Evolutionary conservation across 257 asterid genomes (phyloP).

Genomic region (Penstemon barbatus): DNA sequence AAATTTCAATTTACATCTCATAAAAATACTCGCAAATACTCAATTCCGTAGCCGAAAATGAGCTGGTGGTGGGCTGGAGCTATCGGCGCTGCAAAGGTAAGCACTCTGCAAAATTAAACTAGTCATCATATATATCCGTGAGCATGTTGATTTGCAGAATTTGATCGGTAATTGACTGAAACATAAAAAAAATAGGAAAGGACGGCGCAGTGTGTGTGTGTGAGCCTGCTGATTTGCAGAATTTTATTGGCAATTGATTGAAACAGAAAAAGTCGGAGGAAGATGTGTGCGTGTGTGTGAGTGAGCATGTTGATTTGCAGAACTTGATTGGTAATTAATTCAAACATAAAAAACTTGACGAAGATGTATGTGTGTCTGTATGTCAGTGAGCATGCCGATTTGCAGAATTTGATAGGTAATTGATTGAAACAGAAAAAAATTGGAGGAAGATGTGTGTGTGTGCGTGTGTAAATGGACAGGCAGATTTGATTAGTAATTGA

Average conservation of each 20-base stretch:
- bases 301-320: neutral
- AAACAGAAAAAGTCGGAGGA: too few relatives aligned
- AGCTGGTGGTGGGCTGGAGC: constrained; percentile 81
- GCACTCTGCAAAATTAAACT: neutral
- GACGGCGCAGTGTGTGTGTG: too few relatives aligned
- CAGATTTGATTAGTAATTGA: too few relatives aligned
- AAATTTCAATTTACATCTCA: too few relatives aligned
- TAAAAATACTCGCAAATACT: neutral
- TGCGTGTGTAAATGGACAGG: too few relatives aligned
- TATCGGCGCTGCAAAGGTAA: constrained; percentile 60
- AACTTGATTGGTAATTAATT: constrained; percentile 6
- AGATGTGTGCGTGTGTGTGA: too few relatives aligned
- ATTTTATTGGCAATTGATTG: too few relatives aligned
- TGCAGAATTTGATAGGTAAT: constrained; percentile 1
- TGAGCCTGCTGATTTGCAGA: too few relatives aligned
- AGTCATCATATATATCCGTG: neutral
- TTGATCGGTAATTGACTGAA: neutral
- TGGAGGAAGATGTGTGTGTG: too few relatives aligned
- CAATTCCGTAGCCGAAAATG: constrained; percentile 30
- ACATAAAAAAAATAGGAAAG: too few relatives aligned
- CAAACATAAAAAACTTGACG: constrained; percentile 60
- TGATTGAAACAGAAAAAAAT: too few relatives aligned
- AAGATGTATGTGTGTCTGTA: constrained; percentile 38
- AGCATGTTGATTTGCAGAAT: neutral
- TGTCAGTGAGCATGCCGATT: neutral